phyloP scores from a whole-genome alignment of 164 flowering plant genomes.

The Protea cynaroides region DNA sequence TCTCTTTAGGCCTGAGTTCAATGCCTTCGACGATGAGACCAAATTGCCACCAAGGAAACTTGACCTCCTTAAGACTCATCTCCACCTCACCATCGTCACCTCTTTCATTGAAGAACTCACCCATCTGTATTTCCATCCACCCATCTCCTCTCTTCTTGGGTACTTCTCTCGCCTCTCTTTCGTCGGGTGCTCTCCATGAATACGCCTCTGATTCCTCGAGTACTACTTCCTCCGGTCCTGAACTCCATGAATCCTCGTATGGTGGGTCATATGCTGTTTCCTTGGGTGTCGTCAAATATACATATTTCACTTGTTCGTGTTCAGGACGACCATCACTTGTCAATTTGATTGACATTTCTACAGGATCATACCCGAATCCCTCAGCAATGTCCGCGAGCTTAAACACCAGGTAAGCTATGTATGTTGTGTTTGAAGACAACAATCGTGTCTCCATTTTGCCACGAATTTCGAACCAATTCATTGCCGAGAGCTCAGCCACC shows the following conservation, averaged over 20 bases:
- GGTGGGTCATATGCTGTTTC: no score
- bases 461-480: slow-evolving; percentile 38
- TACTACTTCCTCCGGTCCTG: no score
- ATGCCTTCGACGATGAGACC: slow-evolving; percentile 61
- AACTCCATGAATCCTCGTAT: no score
- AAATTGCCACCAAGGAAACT: slow-evolving; percentile 33
- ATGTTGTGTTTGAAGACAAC: slow-evolving; percentile 29
- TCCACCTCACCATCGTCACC: slow-evolving; percentile 37
- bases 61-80: slow-evolving; percentile 32
- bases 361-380: slow-evolving; percentile 1
- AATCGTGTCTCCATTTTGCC: slow-evolving; percentile 23
- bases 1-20: slow-evolving; percentile 50
- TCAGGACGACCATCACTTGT: not conserved
- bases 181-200: no score
- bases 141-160: slow-evolving; percentile 33
- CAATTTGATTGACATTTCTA: slow-evolving; percentile 16
- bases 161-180: no score
- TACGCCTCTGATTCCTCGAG: no score
- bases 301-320: not conserved
- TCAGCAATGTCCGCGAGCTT: slow-evolving; percentile 6
- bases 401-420: slow-evolving; percentile 29
- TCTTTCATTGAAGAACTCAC: slow-evolving; percentile 33
- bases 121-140: slow-evolving; percentile 57
- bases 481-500: slow-evolving; percentile 32
- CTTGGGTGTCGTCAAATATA: not conserved